Evolutionary conservation across 108 stramenopile genomes (phyloP).

Genomic region (Pseudonitzschia multiseries): DNA sequence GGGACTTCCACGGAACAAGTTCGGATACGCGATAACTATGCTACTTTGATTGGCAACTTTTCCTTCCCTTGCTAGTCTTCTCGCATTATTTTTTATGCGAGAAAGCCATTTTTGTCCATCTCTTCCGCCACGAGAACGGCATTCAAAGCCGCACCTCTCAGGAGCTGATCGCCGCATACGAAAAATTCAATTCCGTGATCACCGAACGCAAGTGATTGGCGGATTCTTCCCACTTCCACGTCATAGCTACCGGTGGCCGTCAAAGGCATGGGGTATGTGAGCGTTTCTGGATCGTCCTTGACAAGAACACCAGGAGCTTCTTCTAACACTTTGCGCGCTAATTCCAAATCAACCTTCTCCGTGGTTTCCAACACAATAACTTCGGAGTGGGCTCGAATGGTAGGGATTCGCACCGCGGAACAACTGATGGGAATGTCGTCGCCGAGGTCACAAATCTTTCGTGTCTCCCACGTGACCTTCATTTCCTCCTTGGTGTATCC

Average conservation of each 20-base stretch:
- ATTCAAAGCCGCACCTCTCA: conserved; percentile 96
- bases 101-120: conserved; percentile 73
- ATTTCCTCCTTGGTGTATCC: conserved; percentile 99
- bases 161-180: conserved; percentile 96
- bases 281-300: conserved; percentile 68
- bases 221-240: conserved; percentile 92
- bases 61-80: background rate
- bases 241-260: conserved; percentile 95
- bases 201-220: conserved; percentile 80
- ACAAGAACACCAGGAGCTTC: conserved; percentile 82
- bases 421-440: conserved; percentile 88
- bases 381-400: conserved; percentile 96
- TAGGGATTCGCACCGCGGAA: conserved; percentile 97
- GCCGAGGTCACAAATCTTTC: conserved; percentile 87
- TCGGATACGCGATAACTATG: no score
- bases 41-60: no score
- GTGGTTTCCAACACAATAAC: conserved; percentile 92
- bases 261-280: conserved; percentile 94
- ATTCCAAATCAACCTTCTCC: conserved; percentile 78
- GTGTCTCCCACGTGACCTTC: conserved; percentile 98
- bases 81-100: background rate
- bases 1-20: no score
- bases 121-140: conserved; percentile 96
- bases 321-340: conserved; percentile 72
- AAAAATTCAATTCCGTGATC: conserved; percentile 96